A percentile compares a stretch with the other conserved stretches of the same genome.
phyloP scores from a whole-genome alignment of 139 green algal genomes.

The Edaphochlamys debaryana region DNA sequence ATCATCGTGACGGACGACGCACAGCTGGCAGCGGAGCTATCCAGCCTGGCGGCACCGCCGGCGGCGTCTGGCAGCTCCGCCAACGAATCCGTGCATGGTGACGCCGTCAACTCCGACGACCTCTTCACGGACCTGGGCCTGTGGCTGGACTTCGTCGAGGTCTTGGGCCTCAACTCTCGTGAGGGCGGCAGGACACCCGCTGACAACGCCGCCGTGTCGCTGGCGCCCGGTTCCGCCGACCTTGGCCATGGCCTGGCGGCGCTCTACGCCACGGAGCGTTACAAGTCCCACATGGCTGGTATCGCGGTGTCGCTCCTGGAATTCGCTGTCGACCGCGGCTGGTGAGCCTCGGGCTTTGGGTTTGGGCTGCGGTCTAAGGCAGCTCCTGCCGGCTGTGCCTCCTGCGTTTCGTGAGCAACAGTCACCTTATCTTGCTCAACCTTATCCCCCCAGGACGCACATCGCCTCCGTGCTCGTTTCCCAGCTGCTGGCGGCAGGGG shows the following conservation, averaged over 20 bases:
- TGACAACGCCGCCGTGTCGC: not conserved
- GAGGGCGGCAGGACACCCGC: too few species aligned
- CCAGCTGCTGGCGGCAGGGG: conserved; percentile 11
- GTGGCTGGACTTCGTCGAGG: conserved; percentile 35
- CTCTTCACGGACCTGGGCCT: conserved; percentile 27
- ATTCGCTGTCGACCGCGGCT: conserved; percentile 32
- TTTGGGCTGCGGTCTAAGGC: too few species aligned
- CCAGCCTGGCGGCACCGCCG: not conserved
- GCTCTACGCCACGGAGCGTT: conserved; percentile 33
- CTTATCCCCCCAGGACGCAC: conserved; percentile 20
- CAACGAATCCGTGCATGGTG: too few species aligned
- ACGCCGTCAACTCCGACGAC: conserved; percentile 4
- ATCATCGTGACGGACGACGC: conserved; percentile 24
- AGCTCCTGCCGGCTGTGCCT: not conserved
- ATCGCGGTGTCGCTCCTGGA: conserved; percentile 26
- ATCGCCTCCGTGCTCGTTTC: conserved; percentile 4
- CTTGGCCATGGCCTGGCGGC: not conserved
- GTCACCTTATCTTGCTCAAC: too few species aligned
- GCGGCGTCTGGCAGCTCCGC: not conserved
- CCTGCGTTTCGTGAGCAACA: not conserved
- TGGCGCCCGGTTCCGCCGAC: not conserved
- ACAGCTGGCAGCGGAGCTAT: conserved; percentile 7
- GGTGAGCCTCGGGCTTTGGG: conserved; percentile 12
- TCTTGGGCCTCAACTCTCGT: not conserved
- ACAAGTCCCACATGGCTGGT: conserved; percentile 21